These are phyloP conservation scores for Dictyostelium gargantuum DNA, from an alignment of 208 protist species.

Conservation along the genomic window DNA sequence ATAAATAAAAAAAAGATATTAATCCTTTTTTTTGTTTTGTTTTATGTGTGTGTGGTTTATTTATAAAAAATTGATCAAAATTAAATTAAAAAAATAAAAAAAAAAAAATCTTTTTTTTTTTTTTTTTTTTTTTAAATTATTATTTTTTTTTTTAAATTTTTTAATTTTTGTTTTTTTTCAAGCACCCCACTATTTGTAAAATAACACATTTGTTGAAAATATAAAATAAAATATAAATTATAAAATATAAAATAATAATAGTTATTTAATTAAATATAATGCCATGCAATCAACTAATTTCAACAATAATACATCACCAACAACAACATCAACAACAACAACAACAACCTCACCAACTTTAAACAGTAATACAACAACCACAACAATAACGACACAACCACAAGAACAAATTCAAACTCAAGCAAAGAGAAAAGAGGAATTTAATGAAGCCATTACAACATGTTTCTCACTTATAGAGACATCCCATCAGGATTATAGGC, in stretches of 20 bases:
- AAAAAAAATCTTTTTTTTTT: neutral
- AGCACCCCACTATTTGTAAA: too few relatives aligned
- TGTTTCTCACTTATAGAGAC: neutral
- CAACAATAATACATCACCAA: too few relatives aligned
- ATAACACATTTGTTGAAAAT: too few relatives aligned
- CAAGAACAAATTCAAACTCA: neutral
- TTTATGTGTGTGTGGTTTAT: too few relatives aligned
- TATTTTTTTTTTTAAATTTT: neutral
- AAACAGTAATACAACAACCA: neutral
- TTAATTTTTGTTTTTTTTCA: neutral
- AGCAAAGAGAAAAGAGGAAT: neutral
- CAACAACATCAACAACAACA: neutral
- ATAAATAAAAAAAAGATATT: too few relatives aligned
- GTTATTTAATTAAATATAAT: too few relatives aligned
- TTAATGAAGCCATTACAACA: neutral
- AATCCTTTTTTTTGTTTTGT: too few relatives aligned
- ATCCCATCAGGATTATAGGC: conserved; percentile 14
- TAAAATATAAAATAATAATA: too few relatives aligned
- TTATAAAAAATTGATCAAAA: neutral
- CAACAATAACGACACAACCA: neutral
- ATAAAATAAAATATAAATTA: too few relatives aligned
- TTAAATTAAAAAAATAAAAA: too few relatives aligned
- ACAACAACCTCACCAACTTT: neutral
- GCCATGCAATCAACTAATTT: neutral
- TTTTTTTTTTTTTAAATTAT: neutral